Evolutionary conservation across 2,329 filamentous ascomycete genomes (phyloP), one percentile per base, ranked within the genome.

Genomic region (Metarhizium guizhouense): DNA sequence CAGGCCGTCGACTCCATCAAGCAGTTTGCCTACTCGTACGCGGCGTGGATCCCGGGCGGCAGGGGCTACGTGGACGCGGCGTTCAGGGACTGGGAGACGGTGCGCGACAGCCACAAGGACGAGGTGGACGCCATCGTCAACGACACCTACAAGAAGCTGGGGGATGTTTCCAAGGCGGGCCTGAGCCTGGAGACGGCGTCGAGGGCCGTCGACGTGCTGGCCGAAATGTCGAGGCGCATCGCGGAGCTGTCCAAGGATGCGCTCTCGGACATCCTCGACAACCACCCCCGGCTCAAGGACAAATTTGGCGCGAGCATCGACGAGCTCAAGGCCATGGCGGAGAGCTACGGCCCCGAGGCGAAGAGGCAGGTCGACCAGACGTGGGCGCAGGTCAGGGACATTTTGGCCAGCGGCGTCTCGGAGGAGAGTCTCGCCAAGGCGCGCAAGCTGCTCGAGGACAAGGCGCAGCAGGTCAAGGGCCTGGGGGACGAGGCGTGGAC

Each of bases 351-450:
- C 0, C 87, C 87, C 0, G 85, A 90, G 65, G 87, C 85, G 0
- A 88, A 90, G 79, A 85, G 90, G 76, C 79, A 88, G 68, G 80
- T 87, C 5, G 84, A 90, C 55, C 76, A 86, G 69, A 88, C 86
- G 1, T 90, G 85, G 81, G 67, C 77, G 32, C 79, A 90, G 67
- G 73, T 88, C 60, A 77, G 77, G 61, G 81, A 87, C 43, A 77
- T 90, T 51, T 66, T 87, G 55, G 79, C 82, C 49, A 76, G 77
- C 14, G 87, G 87, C 2, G 65, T 88, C 53, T 82, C 76, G 51
- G 73, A 75, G 0, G 67, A 70, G 16, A 81, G 74, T 48, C 61
- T 79, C 0, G 74, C 80, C 53, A 83, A 82, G 63, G 76, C 84
- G 25, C 77, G 79, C 58, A 78, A 82, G 60, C 65, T 91, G 43